Evolutionary conservation across 352 stramenopile genomes (phyloP), one percentile per base, ranked within the genome.

Genomic region (Thraustochytrium sp.): DNA sequence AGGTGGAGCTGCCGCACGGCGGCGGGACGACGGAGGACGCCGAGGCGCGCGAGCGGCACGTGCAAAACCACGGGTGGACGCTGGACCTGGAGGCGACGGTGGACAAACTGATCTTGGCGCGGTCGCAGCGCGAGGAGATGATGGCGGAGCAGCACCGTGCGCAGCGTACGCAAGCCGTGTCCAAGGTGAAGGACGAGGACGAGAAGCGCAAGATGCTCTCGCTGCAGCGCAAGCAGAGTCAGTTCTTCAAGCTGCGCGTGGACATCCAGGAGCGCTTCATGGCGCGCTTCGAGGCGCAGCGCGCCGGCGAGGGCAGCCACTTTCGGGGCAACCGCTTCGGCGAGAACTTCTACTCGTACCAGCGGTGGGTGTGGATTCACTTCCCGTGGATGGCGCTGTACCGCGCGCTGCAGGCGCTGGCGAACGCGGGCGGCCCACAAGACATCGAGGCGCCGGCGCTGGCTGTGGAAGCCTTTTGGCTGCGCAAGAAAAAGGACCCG

Each of bases 361-460:
- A 87, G 44, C 75, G 88, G 8, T 91, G 88, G 88, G 90, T 91
- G 86, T 91, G 88, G 88, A 90, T 91, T 46, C 87, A 91, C 53
- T 91, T 89, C 65, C 88, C 88, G 18, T 87, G 68, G 76, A 85
- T 91, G 40, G 87, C 88, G n/a, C 76, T 91, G 1, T 64, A 55
- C 48, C 68, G 76, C 37, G 68, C 68, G 18, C 36, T 26, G 11
- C 8, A 18, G 23, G 68, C 40, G 23, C 13, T 80, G 68, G 31
- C 68, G 0, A 68, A 80, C 38, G 34, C 31, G 5, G 68, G 40
- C 37, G 31, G 68, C 0, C 40, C 68, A 8, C 13, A 8, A 8
- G 40, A 44, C 46, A 72, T 80, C 2, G 68, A 46, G 21, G 26
- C 59, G 26, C 59, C 59, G 11, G 26, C 26, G 13, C 16, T 72